Evolutionary conservation across 2,329 filamentous ascomycete species (phyloP).

Genomic region (Talaromyces piceae): DNA sequence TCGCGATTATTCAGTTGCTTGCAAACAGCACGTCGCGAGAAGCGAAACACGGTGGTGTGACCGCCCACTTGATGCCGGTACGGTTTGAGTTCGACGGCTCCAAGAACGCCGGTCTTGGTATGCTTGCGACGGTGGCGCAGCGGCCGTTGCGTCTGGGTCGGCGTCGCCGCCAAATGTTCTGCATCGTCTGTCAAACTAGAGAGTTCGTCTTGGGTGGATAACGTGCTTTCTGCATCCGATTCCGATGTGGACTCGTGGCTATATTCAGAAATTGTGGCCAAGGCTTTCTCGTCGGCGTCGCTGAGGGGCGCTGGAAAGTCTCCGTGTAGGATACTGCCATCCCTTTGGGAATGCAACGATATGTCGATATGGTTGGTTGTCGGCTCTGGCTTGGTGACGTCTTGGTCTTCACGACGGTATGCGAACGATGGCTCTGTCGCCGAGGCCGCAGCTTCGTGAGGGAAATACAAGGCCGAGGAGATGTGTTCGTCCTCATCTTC

Average conservation of each 20-base stretch:
- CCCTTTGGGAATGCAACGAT: conserved; percentile 52
- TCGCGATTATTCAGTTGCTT: conserved; percentile 97
- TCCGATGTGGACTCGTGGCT: conserved; percentile 36
- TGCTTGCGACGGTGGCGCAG: conserved; percentile 20
- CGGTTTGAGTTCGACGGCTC: conserved; percentile 91
- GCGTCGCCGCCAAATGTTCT: conserved; percentile 42
- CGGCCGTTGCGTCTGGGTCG: conserved; percentile 24
- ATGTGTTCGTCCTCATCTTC: conserved; percentile 60
- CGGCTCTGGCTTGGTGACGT: neutral
- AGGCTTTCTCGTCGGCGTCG: conserved; percentile 29
- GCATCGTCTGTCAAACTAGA: conserved; percentile 50
- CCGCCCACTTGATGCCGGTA: conserved; percentile 97
- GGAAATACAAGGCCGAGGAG: conserved; percentile 57
- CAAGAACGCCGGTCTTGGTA: conserved; percentile 50
- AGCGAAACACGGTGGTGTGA: conserved; percentile 92
- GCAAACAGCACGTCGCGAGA: conserved; percentile 90
- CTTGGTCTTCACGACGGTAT: conserved; percentile 7
- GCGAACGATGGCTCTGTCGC: conserved; percentile 22
- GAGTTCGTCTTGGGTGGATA: conserved; percentile 43
- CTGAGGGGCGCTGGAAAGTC: conserved; percentile 43
- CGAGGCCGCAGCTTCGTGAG: conserved; percentile 46
- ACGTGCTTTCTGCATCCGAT: conserved; percentile 37
- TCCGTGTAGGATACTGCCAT: conserved; percentile 55
- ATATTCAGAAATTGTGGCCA: conserved; percentile 30
- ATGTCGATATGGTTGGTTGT: conserved; percentile 51